Evolutionary conservation across 163 green algal species (phyloP), one percentile per base, ranked within the genome.

Genomic region (Smithsoniella earleae): DNA sequence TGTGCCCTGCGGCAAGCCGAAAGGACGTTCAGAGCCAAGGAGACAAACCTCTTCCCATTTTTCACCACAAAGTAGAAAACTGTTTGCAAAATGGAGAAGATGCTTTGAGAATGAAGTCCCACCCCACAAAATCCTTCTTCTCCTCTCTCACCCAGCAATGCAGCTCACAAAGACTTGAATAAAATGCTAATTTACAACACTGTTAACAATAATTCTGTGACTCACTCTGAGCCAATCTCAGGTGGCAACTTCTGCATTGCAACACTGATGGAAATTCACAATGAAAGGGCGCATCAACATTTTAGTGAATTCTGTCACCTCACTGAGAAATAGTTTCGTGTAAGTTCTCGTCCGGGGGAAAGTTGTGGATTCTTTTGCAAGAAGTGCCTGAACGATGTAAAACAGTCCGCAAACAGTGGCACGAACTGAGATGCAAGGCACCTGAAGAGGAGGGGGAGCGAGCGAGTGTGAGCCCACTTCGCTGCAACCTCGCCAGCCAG

Each of bases 401-500:
- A 22, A 49, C 40, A 49, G 40, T n/a, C n/a, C n/a, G n/a, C n/a
- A n/a, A n/a, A n/a, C n/a, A n/a, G n/a, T n/a, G n/a, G n/a, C n/a
- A n/a, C n/a, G n/a, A n/a, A n/a, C n/a, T n/a, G n/a, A n/a, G 13
- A 13, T 49, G 13, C 13, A 49, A 13, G 40, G 40, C 10, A 49
- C 40, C 40, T 49, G 40, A 49, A 49, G 10, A 49, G 10, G 40
- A 34, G 1, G 3, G 8, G n/a, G 25, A 33, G 25, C 18, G 58
- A 69, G 16, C 6, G 4, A 16, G n/a, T 33, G 58, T 34, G 20
- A 18, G 58, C 58, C 58, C 58, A 69, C 25, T 37, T 69, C 6
- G 58, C 58, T 30, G 58, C 58, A 16, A 34, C 58, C 58, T 69
- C n/a, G 18, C 58, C 58, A n/a, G 58, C 58, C 58, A 69, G 25